Conservation (phyloP, 306 rosid genomes). For the Cicer bijugum region DNA sequence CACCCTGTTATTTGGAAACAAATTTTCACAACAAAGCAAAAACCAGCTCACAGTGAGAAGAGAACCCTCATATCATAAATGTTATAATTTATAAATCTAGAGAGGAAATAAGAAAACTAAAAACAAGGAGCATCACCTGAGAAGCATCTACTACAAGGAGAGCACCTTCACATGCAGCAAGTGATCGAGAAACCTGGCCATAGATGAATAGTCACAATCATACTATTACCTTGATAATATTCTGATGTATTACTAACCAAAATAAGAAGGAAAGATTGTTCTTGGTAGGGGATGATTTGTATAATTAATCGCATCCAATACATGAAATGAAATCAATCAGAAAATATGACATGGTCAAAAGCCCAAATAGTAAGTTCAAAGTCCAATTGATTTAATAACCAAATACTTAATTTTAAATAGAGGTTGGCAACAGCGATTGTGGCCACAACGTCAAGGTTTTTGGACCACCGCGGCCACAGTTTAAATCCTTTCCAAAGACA, state of each 20-base stretch:
- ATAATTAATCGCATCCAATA: background rate
- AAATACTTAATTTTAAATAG: background rate
- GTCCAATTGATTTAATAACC: slow-evolving; percentile 20
- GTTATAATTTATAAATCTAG: slow-evolving; percentile 22
- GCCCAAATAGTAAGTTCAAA: slow-evolving; percentile 17
- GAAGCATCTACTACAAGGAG: slow-evolving; percentile 96
- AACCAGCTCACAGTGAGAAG: slow-evolving; percentile 25
- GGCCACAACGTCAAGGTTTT: background rate
- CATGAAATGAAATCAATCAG: slow-evolving; percentile 30
- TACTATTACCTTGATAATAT: slow-evolving; percentile 12
- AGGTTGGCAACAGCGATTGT: background rate
- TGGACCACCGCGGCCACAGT: background rate
- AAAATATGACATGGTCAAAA: background rate
- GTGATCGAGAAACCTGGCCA: slow-evolving; percentile 83
- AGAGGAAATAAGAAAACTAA: slow-evolving; percentile 20
- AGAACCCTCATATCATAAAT: slow-evolving; percentile 16
- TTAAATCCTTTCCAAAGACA: background rate
- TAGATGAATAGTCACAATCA: slow-evolving; percentile 41
- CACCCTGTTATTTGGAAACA: slow-evolving; percentile 65
- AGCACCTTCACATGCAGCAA: slow-evolving; percentile 98
- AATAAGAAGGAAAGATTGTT: background rate
- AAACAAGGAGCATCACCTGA: slow-evolving; percentile 59
- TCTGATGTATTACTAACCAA: background rate
- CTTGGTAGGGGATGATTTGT: background rate
- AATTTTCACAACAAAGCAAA: slow-evolving; percentile 13